These are phyloP conservation scores for Phaffomyces opuntiae DNA, from an alignment of 805 yeast genomes.

Conservation along the genomic window DNA sequence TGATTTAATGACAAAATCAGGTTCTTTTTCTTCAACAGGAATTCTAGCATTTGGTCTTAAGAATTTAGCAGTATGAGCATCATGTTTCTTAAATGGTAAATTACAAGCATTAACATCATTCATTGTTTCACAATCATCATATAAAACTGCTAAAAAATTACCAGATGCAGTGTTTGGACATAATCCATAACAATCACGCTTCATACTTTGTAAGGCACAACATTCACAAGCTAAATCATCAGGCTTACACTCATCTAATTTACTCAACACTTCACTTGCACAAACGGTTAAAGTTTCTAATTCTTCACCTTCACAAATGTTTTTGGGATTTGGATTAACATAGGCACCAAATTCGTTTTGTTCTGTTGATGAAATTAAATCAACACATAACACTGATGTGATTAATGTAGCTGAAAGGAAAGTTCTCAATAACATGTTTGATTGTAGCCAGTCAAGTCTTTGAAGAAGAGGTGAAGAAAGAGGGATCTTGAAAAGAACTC, in stretches of 20 bases:
- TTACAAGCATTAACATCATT: slow-evolving; percentile 45
- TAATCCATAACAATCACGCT: slow-evolving; percentile 37
- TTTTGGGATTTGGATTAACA: slow-evolving; percentile 40
- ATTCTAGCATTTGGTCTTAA: slow-evolving; percentile 21
- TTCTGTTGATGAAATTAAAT: slow-evolving; percentile 15
- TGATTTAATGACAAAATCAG: slow-evolving; percentile 19
- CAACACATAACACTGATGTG: slow-evolving; percentile 7
- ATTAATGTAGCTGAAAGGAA: slow-evolving; percentile 1
- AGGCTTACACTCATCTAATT: slow-evolving; percentile 43
- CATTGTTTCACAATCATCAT: slow-evolving; percentile 38
- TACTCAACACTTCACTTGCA: slow-evolving; percentile 39
- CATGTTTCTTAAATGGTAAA: slow-evolving; percentile 41
- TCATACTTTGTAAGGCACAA: slow-evolving; percentile 45
- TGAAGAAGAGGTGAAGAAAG: too few relatives aligned
- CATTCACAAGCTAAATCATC: slow-evolving; percentile 51
- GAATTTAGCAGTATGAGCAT: slow-evolving; percentile 25
- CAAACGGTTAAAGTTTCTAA: slow-evolving; percentile 35
- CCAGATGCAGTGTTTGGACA: slow-evolving; percentile 43
- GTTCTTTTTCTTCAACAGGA: slow-evolving; percentile 21
- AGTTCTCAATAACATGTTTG: slow-evolving; percentile 9
- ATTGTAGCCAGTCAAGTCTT: not conserved
- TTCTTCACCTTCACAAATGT: slow-evolving; percentile 39
- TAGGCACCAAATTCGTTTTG: slow-evolving; percentile 34
- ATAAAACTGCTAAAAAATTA: slow-evolving; percentile 37
- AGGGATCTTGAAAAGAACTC: too few relatives aligned